Base-by-base conservation (phyloP, 2,329 filamentous ascomycete genomes). In the Ophiocordyceps unilateralis region DNA sequence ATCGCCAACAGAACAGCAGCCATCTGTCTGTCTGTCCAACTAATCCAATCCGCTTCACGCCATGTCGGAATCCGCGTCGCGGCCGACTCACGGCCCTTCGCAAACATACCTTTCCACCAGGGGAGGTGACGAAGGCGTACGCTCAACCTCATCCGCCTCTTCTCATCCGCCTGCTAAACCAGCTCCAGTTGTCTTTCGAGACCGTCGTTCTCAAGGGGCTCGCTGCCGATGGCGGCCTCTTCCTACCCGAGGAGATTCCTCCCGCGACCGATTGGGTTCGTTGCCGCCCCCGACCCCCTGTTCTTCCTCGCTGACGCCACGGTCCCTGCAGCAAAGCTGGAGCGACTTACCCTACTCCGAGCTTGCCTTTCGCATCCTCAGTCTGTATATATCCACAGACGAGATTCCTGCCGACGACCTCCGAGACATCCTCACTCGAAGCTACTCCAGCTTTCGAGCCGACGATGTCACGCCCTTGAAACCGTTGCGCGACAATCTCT, bases 151-250 rank as follows among this genome's bases (percentile, higher is more conserved):
- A 17, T 15, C 15, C 32, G 20, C 30, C 11, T 45, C 12, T 12
- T 9, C 12, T 34, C 19, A 2, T 12, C 28, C 15, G 5, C 26
- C n/a, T 8, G 21, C 40, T 41, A 36, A 41, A n/a, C 6, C 9
- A 10, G 2, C 6, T 17, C 22, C 32, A 88, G 82, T 72, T 93
- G 52, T 88, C 85, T 42, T 94, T 95, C 60, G 88, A 95, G 63
- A 79, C 87, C 43, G 87, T 87, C 40, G 86, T 94, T 36, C 70
- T 94, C 50, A 93, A 93, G 62, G 87, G 87, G 39, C 77, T 94
- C 45, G 87, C 86, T 45, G 70, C 75, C 39, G 88, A 95, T 56
- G 85, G 86, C 45, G 88, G 88, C 43, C 78, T 94, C 23, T 94
- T 89, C 67, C 81, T 94, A 48, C 88, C 88, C 37, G 81, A 94